Evolutionary conservation across 805 yeast genomes (phyloP), one percentile per base, ranked within the genome.

Genomic region (Saturnispora hagleri): DNA sequence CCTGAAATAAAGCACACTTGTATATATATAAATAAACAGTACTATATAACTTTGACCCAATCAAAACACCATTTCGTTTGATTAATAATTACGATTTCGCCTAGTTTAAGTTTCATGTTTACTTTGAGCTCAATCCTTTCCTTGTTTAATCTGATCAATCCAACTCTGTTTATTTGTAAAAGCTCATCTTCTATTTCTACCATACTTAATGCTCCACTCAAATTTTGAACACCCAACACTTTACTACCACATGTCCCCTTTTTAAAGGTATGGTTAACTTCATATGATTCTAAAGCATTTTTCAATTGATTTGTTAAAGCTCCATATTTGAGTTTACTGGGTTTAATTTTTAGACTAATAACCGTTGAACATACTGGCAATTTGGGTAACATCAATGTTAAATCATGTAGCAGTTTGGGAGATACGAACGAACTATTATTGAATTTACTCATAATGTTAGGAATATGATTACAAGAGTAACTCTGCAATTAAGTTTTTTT

Each of bases 11-110:
- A 36, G 9, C 43, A 22, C 41, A 41, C 48, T 40, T 50, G 47
- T 46, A 47, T 26, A 5, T 33, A 27, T 35, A 31, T n/a, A 28
- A 24, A 20, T 35, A 36, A n/a, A 27, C 43, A 43, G 49, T 17
- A 15, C 18, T 18, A 38, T 17, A 49, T 45, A 10, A 58, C 10
- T 42, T 58, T 58, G 34, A 50, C 44, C 62, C 62, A 58, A 35
- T 57, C 46, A 33, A 51, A 51, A 36, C 50, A 56, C 54, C 58
- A 55, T 20, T 44, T 44, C 9, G 56, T 35, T 10, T 43, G 40
- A 15, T 38, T 43, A 26, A 43, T 5, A 27, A 4, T 24, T 24
- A 43, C 15, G 22, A 51, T 41, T 33, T 55, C 55, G 9, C 55
- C 55, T 6, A 58, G 42, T 10, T 40, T 15, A 20, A 58, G 41